Base-by-base conservation (phyloP, 768 basidiomycete genomes). In the Heimioporus sp. region DNA sequence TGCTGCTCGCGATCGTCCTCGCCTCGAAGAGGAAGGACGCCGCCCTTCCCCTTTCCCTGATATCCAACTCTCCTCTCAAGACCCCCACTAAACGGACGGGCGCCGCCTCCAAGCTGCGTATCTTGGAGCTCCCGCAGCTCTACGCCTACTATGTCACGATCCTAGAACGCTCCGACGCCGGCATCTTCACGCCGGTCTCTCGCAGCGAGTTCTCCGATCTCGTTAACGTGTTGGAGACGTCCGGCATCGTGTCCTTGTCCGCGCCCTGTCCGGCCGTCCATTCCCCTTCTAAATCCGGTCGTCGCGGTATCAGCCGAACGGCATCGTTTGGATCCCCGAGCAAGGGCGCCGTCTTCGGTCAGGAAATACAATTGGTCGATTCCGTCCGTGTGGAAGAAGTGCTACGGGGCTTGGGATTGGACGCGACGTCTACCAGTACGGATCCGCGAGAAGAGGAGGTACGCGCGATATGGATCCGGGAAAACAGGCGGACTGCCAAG, bases 131-230 rank as follows among this genome's bases (percentile, higher is more conserved):
- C 10, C 72, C 76, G 10, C 80, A 82, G 17, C 71, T 93, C 17
- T 80, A 90, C 51, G 61, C 76, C 0, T 90, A 83, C 65, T 92
- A 92, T 59, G 65, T 70, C 35, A 62, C 73, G 3, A 69, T 88
- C 43, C 78, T 93, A 10, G 73, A 74, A 15, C 79, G 86, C 32
- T 73, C 77, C 11, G 80, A 80, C 19, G 72, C 70, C 15, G 78
- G 77, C 15, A 64, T 80, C 5, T 85, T 90, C 54, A 71, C 78
- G 3, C 75, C 86, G 4, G 87, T 86, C 2, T 87, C 85, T 10
- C 77, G 87, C 10, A 87, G 80, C 63, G 90, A 92, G 59, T 91
- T 93, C 56, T 72, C 76, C 0, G 90, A 93, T 57, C 73, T 92
- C 4, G 61, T 87, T 1, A 78, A 80, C 21, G 72, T 92, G 43